Conservation (phyloP, 345 rosid genomes). For the Iberis pinnata region DNA sequence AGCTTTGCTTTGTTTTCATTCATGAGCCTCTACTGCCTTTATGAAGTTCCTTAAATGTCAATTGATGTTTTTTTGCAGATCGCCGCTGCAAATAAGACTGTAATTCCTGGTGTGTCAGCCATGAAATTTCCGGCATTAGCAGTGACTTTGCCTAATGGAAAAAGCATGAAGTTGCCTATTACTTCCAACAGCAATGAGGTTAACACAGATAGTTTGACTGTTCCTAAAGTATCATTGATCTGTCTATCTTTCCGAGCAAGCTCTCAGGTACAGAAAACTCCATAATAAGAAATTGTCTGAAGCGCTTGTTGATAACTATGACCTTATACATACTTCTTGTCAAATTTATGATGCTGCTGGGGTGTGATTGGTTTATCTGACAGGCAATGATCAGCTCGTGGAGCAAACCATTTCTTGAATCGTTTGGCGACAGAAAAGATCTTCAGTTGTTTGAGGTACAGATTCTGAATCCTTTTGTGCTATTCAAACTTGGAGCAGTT, state of each 20-base stretch:
- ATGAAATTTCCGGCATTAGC: constrained; percentile 60
- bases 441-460: constrained; percentile 76
- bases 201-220: constrained; percentile 26
- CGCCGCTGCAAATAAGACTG: constrained; percentile 54
- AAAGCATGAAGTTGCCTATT: constrained; percentile 54
- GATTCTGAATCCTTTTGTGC: constrained; percentile 2
- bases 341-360: background rate
- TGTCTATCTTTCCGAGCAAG: constrained; percentile 78
- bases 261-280: constrained; percentile 54
- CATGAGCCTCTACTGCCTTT: background rate
- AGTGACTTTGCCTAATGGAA: constrained; percentile 46
- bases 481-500: constrained; percentile 2
- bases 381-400: constrained; percentile 84
- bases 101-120: constrained; percentile 60
- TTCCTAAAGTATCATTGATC: constrained; percentile 53
- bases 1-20: no score
- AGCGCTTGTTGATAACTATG: background rate
- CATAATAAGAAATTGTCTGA: no score
- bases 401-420: constrained; percentile 61
- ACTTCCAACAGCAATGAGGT: constrained; percentile 27
- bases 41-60: constrained; percentile 2
- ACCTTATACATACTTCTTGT: background rate
- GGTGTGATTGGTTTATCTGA: constrained; percentile 12
- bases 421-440: constrained; percentile 47
- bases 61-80: constrained; percentile 39